Conservation (phyloP, 768 basidiomycete genomes). For the Mycena pura region DNA sequence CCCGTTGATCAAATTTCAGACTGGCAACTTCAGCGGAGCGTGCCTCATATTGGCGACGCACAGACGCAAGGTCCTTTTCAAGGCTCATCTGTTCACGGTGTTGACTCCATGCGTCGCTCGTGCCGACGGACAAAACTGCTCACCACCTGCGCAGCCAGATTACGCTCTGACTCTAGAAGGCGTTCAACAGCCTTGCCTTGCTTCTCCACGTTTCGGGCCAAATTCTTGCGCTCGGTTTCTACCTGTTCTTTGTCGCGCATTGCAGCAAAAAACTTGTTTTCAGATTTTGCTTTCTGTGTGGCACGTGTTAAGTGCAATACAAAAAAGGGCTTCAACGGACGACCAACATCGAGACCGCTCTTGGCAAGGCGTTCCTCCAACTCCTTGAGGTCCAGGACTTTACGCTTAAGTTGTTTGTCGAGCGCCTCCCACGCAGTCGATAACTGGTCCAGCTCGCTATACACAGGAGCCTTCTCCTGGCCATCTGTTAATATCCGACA, state of each 20-base stretch:
- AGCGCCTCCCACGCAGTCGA: slow-evolving; percentile 87
- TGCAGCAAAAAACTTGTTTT: slow-evolving; percentile 91
- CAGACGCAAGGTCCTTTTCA: slow-evolving; percentile 16
- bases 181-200: slow-evolving; percentile 67
- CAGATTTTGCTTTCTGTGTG: slow-evolving; percentile 94
- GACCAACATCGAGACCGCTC: slow-evolving; percentile 69
- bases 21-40: slow-evolving; percentile 21
- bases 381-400: slow-evolving; percentile 80
- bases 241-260: slow-evolving; percentile 90
- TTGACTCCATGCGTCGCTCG: neutral
- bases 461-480: slow-evolving; percentile 74
- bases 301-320: neutral
- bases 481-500: slow-evolving; percentile 9
- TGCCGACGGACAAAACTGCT: slow-evolving; percentile 30
- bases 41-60: slow-evolving; percentile 13
- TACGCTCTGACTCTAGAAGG: slow-evolving; percentile 67
- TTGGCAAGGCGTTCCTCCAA: slow-evolving; percentile 79
- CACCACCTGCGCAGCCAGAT: slow-evolving; percentile 65
- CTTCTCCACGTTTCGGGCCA: slow-evolving; percentile 56
- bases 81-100: slow-evolving; percentile 33
- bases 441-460: slow-evolving; percentile 83
- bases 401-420: slow-evolving; percentile 81
- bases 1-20: slow-evolving; percentile 53
- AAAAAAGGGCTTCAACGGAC: neutral
- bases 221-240: slow-evolving; percentile 75